Conservation (phyloP, 1,284 basidiomycete genomes). For the Taiwanofungus camphoratus region DNA sequence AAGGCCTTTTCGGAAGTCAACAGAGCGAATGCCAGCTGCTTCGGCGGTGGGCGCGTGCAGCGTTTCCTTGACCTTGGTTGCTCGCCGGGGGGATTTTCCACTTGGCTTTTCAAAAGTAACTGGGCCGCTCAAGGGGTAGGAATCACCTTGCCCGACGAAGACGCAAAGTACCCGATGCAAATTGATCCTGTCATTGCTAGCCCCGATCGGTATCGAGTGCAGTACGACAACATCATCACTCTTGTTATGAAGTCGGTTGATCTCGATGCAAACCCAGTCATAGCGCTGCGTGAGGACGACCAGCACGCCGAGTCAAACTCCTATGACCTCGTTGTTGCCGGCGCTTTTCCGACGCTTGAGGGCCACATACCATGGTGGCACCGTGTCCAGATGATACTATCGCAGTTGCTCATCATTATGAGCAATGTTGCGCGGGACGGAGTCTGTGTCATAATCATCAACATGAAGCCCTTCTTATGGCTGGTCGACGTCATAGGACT, state of each 20-base stretch:
- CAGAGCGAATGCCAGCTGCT: not conserved
- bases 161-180: constrained; percentile 6
- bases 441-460: constrained; percentile 12
- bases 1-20: constrained; percentile 8
- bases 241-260: constrained; percentile 1
- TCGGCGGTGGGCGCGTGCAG: constrained; percentile 9
- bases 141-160: constrained; percentile 16
- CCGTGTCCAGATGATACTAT: constrained; percentile 7
- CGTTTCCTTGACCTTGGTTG: constrained; percentile 20
- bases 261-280: constrained; percentile 1
- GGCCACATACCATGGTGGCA: constrained; percentile 6
- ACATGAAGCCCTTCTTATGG: constrained; percentile 12
- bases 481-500: constrained; percentile 13
- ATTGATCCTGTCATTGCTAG: constrained; percentile 1
- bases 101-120: constrained; percentile 16
- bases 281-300: not conserved
- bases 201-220: constrained; percentile 7
- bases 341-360: constrained; percentile 14
- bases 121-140: constrained; percentile 11
- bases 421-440: constrained; percentile 11
- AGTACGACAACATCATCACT: constrained; percentile 8
- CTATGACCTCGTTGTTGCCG: constrained; percentile 17
- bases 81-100: constrained; percentile 19
- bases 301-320: not conserved
- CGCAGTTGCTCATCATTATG: constrained; percentile 13